phyloP scores from a whole-genome alignment of 2,329 filamentous ascomycete species.

The Onygena corvina region DNA sequence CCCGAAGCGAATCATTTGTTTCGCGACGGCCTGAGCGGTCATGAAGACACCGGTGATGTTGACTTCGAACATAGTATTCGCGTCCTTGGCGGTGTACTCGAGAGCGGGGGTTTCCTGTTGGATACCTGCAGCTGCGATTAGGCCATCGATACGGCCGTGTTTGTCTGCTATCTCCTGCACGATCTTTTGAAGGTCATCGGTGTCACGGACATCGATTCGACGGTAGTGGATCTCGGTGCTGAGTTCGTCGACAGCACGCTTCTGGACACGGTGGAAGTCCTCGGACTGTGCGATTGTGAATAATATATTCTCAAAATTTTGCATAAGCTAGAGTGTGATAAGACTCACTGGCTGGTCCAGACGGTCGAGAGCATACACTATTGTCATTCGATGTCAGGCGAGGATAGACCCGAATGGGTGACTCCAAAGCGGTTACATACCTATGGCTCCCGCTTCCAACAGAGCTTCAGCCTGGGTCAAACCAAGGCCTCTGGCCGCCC shows the following conservation, averaged over 20 bases:
- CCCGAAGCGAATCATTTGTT: conserved; percentile 40
- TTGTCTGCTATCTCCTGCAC: conserved; percentile 56
- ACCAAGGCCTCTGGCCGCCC: conserved; percentile 60
- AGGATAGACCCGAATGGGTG: neutral
- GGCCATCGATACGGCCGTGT: conserved; percentile 63
- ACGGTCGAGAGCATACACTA: conserved; percentile 27
- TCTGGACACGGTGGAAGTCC: conserved; percentile 54
- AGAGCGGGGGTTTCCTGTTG: conserved; percentile 75
- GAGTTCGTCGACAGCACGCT: conserved; percentile 52
- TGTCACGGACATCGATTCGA: conserved; percentile 67
- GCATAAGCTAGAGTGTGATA: neutral
- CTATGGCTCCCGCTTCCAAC: conserved; percentile 58
- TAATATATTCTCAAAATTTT: neutral
- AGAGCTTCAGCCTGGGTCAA: conserved; percentile 61
- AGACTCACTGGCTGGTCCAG: conserved; percentile 18
- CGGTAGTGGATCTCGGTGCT: conserved; percentile 60
- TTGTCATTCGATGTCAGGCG: conserved; percentile 19
- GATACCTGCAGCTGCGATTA: conserved; percentile 59
- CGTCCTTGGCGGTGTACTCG: conserved; percentile 56
- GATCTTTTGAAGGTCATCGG: conserved; percentile 52
- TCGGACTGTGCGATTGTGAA: conserved; percentile 27
- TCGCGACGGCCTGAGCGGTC: conserved; percentile 50
- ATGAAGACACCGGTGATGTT: conserved; percentile 52
- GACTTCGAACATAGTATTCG: conserved; percentile 51
- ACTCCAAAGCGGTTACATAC: conserved; percentile 18